phyloP scores from a whole-genome alignment of 2,329 filamentous ascomycete species.

The Monilinia laxa region DNA sequence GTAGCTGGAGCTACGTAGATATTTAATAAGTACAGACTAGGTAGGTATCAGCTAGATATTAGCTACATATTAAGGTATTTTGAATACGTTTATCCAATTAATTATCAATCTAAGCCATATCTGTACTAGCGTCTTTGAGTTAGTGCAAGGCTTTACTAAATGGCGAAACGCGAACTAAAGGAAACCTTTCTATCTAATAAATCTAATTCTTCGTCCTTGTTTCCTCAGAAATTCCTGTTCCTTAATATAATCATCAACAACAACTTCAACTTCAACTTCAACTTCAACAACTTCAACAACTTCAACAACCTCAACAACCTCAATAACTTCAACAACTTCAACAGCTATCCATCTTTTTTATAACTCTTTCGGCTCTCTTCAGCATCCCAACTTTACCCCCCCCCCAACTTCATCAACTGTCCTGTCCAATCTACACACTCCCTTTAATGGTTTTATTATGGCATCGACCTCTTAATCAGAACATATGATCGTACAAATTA shows the following conservation, averaged over 20 bases:
- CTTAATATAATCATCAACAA: constrained; percentile 16
- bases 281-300: neutral
- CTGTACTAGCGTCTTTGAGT: constrained; percentile 1
- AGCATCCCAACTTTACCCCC: constrained; percentile 10
- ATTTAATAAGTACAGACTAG: no score
- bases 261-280: neutral
- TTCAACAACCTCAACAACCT: neutral
- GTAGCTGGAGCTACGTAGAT: no score
- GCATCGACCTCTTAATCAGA: constrained; percentile 36
- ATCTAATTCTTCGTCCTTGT: neutral
- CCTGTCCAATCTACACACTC: constrained; percentile 19
- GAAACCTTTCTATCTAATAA: neutral
- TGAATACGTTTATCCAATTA: no score
- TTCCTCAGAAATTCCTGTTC: neutral
- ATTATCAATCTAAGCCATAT: neutral
- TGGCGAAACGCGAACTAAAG: constrained; percentile 4
- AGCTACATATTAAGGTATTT: no score
- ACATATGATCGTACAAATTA: constrained; percentile 40
- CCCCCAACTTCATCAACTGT: constrained; percentile 24
- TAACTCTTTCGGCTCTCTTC: neutral
- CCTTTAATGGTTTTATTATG: constrained; percentile 33
- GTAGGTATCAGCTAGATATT: no score
- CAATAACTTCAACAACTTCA: neutral
- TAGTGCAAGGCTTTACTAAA: neutral
- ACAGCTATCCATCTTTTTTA: neutral